Base-by-base conservation (phyloP, 1,284 basidiomycete genomes). In the Naganishia cerealis region DNA sequence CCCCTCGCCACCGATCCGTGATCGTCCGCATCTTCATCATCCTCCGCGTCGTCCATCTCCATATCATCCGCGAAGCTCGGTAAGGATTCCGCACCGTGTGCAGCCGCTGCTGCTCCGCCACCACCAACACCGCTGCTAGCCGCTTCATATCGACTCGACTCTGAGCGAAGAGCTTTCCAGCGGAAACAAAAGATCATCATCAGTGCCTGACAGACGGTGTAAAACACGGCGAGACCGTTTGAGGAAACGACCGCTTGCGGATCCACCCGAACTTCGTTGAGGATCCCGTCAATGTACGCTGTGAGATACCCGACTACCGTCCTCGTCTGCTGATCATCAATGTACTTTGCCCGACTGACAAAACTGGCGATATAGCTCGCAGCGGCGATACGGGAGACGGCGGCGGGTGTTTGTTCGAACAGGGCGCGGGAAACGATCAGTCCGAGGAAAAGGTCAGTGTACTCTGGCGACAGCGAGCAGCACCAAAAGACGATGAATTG, bases 141-240 rank as follows among this genome's bases (percentile, higher is more conserved):
- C 26, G 29, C 10, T 42, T 48, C 40, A 21, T 65, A 40, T 29
- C 61, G 61, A 33, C 61, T 53, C 1, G 50, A 53, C 46, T 61
- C 69, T 69, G 33, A 53, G 18, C 67, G 53, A 58, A 80, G 74
- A 0, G 78, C 78, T 70, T 92, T 83, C 95, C 94, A 99, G 21
- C 95, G 85, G 83, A 99, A 99, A 80, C 96, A 99, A 80, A 99
- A 99, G 71, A 99, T 93, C 75, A 99, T 86, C 79, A 99, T 96
- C 7, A 94, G 86, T 0, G 94, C 91, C 77, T 99, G 96, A 0
- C 88, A 84, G 39, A 97, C 90, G 6, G 95, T 93, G 78, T 98
- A 99, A 79, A 97, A 98, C 29, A 95, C 86, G 38, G 84, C 85
- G 74, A 89, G 86, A 13, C 66, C 66, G 12, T 67, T 67, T 4